A percentile compares a stretch with the other conserved stretches of the same genome.
phyloP scores from a whole-genome alignment of 805 yeast species.

The Pichia insulana region DNA sequence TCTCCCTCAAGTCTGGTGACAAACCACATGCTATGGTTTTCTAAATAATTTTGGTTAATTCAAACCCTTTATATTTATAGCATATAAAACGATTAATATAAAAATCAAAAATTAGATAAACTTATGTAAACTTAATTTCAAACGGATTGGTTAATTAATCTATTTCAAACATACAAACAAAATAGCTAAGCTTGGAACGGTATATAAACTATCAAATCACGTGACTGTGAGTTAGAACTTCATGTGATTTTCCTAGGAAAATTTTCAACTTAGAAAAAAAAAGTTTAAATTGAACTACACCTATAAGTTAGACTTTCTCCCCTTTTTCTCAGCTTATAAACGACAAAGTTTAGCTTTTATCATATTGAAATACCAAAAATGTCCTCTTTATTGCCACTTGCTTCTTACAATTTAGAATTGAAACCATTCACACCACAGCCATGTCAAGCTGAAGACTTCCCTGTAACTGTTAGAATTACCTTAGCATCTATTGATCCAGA shows the following conservation, averaged over 20 bases:
- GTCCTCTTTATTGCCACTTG: conserved; percentile 74
- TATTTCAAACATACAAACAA: no score
- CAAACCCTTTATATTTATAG: conserved; percentile 9
- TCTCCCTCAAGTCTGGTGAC: conserved; percentile 97
- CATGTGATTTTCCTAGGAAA: not conserved
- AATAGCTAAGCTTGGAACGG: no score
- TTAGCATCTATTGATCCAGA: conserved; percentile 94
- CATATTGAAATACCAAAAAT: conserved; percentile 29
- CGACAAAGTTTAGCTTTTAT: no score
- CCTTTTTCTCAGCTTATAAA: not conserved
- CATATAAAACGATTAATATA: conserved; percentile 10
- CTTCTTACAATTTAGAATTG: conserved; percentile 78
- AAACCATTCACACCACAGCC: conserved; percentile 83
- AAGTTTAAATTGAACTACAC: not conserved
- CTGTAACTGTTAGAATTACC: conserved; percentile 84
- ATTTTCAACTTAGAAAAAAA: not conserved
- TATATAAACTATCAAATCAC: no score
- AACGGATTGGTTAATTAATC: no score
- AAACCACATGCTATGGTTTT: conserved; percentile 97
- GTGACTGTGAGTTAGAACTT: no score
- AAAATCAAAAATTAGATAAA: conserved; percentile 6
- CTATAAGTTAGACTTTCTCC: not conserved
- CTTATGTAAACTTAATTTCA: not conserved
- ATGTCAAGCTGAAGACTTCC: conserved; percentile 78
- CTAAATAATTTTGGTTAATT: conserved; percentile 35